Evolutionary conservation across 768 basidiomycete species (phyloP).

Genomic region (Boletus tomentosulus): DNA sequence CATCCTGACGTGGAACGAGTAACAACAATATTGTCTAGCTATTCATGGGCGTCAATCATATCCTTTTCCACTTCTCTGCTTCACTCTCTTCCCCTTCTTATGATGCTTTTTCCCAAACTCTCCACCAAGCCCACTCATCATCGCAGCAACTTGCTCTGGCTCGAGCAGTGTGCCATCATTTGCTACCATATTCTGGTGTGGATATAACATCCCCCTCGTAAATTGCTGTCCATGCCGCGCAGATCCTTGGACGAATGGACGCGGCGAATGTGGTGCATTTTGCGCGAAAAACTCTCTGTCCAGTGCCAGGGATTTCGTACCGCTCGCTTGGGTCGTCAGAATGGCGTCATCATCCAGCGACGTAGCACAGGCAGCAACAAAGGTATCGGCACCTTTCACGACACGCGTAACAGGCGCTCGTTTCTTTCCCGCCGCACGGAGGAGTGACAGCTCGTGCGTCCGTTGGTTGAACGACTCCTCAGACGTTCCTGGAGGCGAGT

Average conservation of each 20-base stretch:
- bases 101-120: slow-evolving; percentile 72
- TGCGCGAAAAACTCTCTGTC: slow-evolving; percentile 82
- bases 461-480: slow-evolving; percentile 71
- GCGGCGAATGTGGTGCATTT: slow-evolving; percentile 44
- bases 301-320: slow-evolving; percentile 57
- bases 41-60: slow-evolving; percentile 54
- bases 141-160: slow-evolving; percentile 38
- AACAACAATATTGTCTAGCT: neutral
- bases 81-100: slow-evolving; percentile 75
- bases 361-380: slow-evolving; percentile 38
- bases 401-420: slow-evolving; percentile 85
- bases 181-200: slow-evolving; percentile 79
- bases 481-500: slow-evolving; percentile 73
- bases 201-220: slow-evolving; percentile 63
- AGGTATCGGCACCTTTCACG: slow-evolving; percentile 79
- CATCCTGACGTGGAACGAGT: slow-evolving; percentile 75
- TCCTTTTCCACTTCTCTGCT: slow-evolving; percentile 90
- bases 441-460: slow-evolving; percentile 58
- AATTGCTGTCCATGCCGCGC: slow-evolving; percentile 55
- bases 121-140: slow-evolving; percentile 36
- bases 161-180: slow-evolving; percentile 70
- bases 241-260: slow-evolving; percentile 63
- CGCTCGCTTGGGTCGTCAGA: slow-evolving; percentile 31
- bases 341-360: slow-evolving; percentile 13
- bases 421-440: slow-evolving; percentile 72